Evolutionary conservation across 73 alveolate species (phyloP).

Genomic region (Tetrahymena thermophila): DNA sequence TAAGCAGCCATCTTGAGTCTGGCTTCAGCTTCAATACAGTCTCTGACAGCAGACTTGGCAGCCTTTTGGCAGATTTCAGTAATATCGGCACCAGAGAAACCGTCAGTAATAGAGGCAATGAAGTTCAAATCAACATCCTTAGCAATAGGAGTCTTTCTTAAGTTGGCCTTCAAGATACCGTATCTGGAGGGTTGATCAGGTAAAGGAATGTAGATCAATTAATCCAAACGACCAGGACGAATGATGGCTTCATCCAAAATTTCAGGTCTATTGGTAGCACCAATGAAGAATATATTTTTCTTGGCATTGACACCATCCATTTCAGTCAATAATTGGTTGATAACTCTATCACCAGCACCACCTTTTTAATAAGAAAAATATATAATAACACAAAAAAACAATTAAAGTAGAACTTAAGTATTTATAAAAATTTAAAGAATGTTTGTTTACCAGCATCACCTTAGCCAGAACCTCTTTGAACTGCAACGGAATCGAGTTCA

Average conservation of each 20-base stretch:
- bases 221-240: slow-evolving; percentile 96
- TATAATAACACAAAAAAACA: not conserved
- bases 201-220: slow-evolving; percentile 83
- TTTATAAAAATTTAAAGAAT: not conserved
- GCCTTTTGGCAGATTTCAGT: slow-evolving; percentile 95
- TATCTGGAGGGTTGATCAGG: slow-evolving; percentile 87
- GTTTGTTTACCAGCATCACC: slow-evolving; percentile 69
- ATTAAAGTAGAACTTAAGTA: not conserved
- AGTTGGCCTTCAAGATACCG: slow-evolving; percentile 83
- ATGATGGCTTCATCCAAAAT: slow-evolving; percentile 92
- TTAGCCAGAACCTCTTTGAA: slow-evolving; percentile 61
- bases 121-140: slow-evolving; percentile 82
- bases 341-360: slow-evolving; percentile 97
- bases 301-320: slow-evolving; percentile 97
- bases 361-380: slow-evolving; percentile 2
- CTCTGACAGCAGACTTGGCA: slow-evolving; percentile 95
- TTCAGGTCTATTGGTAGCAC: slow-evolving; percentile 95
- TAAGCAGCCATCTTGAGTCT: slow-evolving; percentile 64
- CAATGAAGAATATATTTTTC: slow-evolving; percentile 94
- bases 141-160: slow-evolving; percentile 94
- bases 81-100: slow-evolving; percentile 97
- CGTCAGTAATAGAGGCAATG: slow-evolving; percentile 92
- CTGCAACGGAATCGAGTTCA: slow-evolving; percentile 79
- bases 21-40: slow-evolving; percentile 88
- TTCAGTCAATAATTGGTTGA: slow-evolving; percentile 90